Percentiles rank a stretch among this genome's conserved stretches.
Conservation (phyloP, 1,284 basidiomycete species). For the Fistulina hepatica region DNA sequence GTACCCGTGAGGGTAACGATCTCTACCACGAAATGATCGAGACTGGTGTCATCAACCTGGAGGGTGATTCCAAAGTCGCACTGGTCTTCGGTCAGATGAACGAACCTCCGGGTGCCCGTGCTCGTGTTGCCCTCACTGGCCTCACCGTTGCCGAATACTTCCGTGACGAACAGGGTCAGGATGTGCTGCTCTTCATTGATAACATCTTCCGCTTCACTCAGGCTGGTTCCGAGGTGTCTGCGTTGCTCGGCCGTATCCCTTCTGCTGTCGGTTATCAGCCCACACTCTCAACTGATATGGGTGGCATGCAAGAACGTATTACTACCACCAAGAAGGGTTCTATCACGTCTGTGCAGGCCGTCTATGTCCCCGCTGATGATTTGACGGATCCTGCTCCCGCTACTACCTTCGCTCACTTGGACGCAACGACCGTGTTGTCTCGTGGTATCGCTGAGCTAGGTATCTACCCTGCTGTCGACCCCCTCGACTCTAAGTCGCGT, state of each 20-base stretch:
- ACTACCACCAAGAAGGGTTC: conserved; percentile 99
- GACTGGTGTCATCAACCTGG: conserved; percentile 98
- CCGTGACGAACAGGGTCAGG: conserved; percentile 99
- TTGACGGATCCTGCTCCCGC: conserved; percentile 99
- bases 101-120: conserved; percentile 99
- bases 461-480: conserved; percentile 99
- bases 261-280: conserved; percentile 99
- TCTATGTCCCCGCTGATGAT: conserved; percentile 99
- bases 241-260: conserved; percentile 98
- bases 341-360: conserved; percentile 98
- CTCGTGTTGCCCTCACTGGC: conserved; percentile 98
- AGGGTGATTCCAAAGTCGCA: conserved; percentile 98
- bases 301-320: conserved; percentile 99
- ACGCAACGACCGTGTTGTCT: conserved; percentile 97
- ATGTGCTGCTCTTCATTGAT: conserved; percentile 99
- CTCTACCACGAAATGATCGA: conserved; percentile 99
- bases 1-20: conserved; percentile 99
- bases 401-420: conserved; percentile 99
- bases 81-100: conserved; percentile 99
- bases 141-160: conserved; percentile 99
- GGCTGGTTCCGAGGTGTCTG: conserved; percentile 99
- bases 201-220: conserved; percentile 99
- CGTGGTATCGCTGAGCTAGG: conserved; percentile 99
- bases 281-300: conserved; percentile 99
- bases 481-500: conserved; percentile 97